Evolutionary conservation across 768 basidiomycete species (phyloP), one percentile per base, ranked within the genome.

Genomic region (Auriscalpium orientale): DNA sequence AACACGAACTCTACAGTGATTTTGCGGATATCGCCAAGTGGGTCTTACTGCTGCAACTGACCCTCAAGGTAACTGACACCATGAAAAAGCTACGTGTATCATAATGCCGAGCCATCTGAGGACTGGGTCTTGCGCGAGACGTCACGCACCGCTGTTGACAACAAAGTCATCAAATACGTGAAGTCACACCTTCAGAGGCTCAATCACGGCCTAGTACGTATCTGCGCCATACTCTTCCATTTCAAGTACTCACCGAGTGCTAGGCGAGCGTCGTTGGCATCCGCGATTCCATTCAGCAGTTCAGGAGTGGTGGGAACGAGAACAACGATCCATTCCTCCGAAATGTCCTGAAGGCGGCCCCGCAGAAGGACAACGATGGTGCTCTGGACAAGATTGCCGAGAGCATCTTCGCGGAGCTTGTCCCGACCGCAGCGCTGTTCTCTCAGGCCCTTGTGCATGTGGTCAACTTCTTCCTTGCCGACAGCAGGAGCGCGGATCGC

Each of bases 401-500:
- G n/a, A 71, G 72, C 28, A 68, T 82, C 8, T 79, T 87, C 59
- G 73, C 76, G 8, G 78, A 83, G 48, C 65, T 76, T 15, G 74
- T 85, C 12, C 81, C 83, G 6, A 81, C 81, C 15, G 76, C 79
- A 2, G 70, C 80, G 0, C 64, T 79, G 7, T 85, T 80, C 70
- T 81, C 82, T 1, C 74, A 81, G 51, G 74, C 77, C 11, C 66
- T 87, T 44, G 72, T 79, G 3, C 76, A 79, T 53, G 75, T 84
- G 21, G 72, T 89, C 49, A 72, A 85, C 62, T 85, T 80, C 68
- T 88, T 81, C 61, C 69, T 87, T 13, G 70, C 74, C 10, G 20
- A 7, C 22, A 20, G 46, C 28, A 46, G 33, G 33, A 37, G 18
- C n/a, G 33, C 45, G 4, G 13, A 51, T 21, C 51, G 55, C 16